These are phyloP conservation scores for Pleodorina starrii DNA, from an alignment of 139 green algal genomes.

Conservation along the genomic window DNA sequence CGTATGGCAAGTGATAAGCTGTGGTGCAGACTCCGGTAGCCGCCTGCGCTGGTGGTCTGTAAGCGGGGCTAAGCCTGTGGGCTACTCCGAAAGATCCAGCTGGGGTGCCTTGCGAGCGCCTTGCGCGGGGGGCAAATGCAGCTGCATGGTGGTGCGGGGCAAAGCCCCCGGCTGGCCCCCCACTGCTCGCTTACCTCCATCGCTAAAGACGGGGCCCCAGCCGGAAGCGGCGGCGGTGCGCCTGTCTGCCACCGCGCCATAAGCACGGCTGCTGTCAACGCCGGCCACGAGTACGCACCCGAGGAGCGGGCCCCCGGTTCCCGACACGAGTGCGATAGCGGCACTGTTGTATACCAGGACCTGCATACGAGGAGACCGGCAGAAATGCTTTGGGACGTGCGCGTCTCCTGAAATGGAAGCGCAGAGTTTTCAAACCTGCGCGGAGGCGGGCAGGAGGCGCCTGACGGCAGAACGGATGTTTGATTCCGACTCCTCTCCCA, in stretches of 20 bases:
- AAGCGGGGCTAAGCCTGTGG: no score
- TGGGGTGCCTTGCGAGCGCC: no score
- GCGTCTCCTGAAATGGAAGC: neutral
- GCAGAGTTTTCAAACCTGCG: constrained; percentile 15
- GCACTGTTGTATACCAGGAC: constrained; percentile 14
- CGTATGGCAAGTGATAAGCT: no score
- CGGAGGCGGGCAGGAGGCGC: constrained; percentile 6
- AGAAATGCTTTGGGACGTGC: neutral
- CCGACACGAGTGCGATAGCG: constrained; percentile 3
- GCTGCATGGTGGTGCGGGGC: no score
- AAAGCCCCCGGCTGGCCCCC: no score
- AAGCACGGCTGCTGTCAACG: constrained; percentile 2
- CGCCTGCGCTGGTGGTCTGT: no score
- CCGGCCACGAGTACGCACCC: constrained; percentile 27
- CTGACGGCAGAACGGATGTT: constrained; percentile 10
- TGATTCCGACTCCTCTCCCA: constrained; percentile 12
- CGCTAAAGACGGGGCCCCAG: constrained; percentile 43
- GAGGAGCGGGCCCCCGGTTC: constrained; percentile 28
- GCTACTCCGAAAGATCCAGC: no score
- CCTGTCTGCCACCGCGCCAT: constrained; percentile 8
- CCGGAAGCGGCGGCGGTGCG: constrained; percentile 25
- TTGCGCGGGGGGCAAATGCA: no score
- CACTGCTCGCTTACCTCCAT: neutral
- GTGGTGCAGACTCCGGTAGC: no score
- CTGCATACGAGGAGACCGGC: neutral